Percentiles rank a stretch among this genome's conserved stretches.
Evolutionary conservation across 2,329 filamentous ascomycete species (phyloP).

Genomic region (Cladosporium sp.): DNA sequence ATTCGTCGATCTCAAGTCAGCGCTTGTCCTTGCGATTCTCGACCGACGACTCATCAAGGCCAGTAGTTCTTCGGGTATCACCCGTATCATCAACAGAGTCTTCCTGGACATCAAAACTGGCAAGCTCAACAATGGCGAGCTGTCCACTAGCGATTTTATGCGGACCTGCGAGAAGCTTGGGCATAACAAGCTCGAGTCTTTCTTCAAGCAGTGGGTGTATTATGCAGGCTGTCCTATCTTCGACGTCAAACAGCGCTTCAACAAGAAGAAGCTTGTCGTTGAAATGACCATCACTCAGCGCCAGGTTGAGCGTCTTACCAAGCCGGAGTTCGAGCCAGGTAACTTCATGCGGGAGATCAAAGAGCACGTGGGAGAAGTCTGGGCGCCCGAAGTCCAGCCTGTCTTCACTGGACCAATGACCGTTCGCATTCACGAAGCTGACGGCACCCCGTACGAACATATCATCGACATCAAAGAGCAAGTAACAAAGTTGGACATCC

Average conservation of each 20-base stretch:
- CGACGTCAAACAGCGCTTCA: slow-evolving; percentile 82
- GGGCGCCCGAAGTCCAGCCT: slow-evolving; percentile 55
- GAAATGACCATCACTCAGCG: slow-evolving; percentile 85
- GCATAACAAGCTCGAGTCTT: slow-evolving; percentile 79
- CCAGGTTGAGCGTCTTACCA: slow-evolving; percentile 54
- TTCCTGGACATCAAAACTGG: slow-evolving; percentile 83
- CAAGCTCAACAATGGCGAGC: slow-evolving; percentile 63
- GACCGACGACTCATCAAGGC: slow-evolving; percentile 88
- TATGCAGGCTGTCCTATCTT: slow-evolving; percentile 87
- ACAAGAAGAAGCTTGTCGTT: slow-evolving; percentile 94
- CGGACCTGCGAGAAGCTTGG: slow-evolving; percentile 83
- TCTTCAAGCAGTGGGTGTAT: slow-evolving; percentile 91
- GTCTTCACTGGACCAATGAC: slow-evolving; percentile 96
- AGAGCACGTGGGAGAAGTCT: slow-evolving; percentile 68
- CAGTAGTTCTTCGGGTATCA: slow-evolving; percentile 77
- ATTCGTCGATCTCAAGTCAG: slow-evolving; percentile 86
- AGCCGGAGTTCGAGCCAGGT: slow-evolving; percentile 61
- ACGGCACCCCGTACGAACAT: slow-evolving; percentile 96
- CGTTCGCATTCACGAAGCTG: slow-evolving; percentile 94
- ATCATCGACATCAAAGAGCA: slow-evolving; percentile 93
- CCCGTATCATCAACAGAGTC: slow-evolving; percentile 79
- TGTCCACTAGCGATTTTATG: slow-evolving; percentile 74
- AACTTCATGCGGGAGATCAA: slow-evolving; percentile 83
- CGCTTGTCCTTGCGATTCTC: slow-evolving; percentile 87
- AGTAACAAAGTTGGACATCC: slow-evolving; percentile 82